Conservation (phyloP, 1,284 basidiomycete species). For the Ganoderma resinaceum region DNA sequence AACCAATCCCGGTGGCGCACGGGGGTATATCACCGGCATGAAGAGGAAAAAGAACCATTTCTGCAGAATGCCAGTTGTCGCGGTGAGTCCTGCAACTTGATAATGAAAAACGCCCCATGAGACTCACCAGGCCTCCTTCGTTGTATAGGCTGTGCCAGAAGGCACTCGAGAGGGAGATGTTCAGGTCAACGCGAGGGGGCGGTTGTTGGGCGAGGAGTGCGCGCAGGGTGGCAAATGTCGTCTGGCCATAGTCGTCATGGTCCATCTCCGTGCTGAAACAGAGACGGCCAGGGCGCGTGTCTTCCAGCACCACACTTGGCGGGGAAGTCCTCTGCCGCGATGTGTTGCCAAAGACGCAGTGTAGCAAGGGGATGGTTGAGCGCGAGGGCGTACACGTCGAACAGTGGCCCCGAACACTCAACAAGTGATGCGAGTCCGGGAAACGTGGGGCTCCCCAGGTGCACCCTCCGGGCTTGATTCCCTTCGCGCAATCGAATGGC, state of each 20-base stretch:
- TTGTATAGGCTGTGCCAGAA: neutral
- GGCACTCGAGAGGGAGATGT: neutral
- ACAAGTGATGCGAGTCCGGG: neutral
- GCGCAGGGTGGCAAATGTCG: neutral
- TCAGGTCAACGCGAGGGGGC: neutral
- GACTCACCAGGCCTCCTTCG: neutral
- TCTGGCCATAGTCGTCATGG: no score
- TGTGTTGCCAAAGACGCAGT: neutral
- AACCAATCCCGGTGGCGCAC: neutral
- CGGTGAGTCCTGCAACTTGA: neutral
- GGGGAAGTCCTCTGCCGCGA: neutral
- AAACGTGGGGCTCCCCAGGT: neutral
- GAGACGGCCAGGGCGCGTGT: neutral
- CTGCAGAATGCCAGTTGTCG: neutral
- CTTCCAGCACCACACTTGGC: neutral
- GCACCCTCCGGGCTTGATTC: neutral
- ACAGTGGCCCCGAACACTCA: neutral
- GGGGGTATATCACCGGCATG: neutral
- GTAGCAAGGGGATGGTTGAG: neutral
- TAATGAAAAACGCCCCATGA: neutral
- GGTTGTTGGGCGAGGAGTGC: neutral
- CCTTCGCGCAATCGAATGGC: neutral
- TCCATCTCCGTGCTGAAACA: neutral
- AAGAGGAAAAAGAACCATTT: neutral
- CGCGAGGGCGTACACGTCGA: neutral